Percentiles rank a stretch among this genome's conserved stretches.
Evolutionary conservation across 2,329 filamentous ascomycete species (phyloP).

Genomic region (Stromatinia cepivora): DNA sequence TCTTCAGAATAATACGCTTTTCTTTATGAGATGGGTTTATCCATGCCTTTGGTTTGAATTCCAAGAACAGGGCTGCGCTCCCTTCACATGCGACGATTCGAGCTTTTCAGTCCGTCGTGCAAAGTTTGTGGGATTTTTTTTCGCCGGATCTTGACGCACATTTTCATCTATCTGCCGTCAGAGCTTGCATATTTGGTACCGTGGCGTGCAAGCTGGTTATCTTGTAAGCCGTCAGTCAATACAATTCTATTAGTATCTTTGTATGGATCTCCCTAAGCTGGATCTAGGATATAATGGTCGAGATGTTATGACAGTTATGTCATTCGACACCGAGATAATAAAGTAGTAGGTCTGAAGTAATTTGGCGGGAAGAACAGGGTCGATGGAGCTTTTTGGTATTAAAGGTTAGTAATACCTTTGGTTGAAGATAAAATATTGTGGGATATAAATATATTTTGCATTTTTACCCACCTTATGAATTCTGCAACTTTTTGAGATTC

Average conservation of each 20-base stretch:
- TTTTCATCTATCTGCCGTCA: no score
- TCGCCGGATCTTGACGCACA: no score
- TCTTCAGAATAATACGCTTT: no score
- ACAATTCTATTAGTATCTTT: not conserved
- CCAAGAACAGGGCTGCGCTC: no score
- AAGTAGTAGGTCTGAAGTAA: not conserved
- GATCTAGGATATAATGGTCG: not conserved
- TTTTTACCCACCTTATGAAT: not conserved
- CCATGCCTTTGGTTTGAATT: no score
- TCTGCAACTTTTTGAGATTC: not conserved
- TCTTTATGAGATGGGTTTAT: no score
- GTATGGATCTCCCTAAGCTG: not conserved
- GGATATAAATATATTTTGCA: not conserved
- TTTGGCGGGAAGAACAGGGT: rapidly evolving
- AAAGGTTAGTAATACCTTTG: not conserved
- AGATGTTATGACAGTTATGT: rapidly evolving
- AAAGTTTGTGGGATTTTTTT: no score
- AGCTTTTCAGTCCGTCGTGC: no score
- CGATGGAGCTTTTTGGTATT: not conserved
- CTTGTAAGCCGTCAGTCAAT: no score
- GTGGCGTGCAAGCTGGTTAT: no score
- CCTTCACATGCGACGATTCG: no score
- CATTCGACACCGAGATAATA: not conserved
- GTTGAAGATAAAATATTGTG: not conserved
- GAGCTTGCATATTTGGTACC: not conserved